Conservation (phyloP, 257 asterid genomes). For the Nicotiana benthamiana region DNA sequence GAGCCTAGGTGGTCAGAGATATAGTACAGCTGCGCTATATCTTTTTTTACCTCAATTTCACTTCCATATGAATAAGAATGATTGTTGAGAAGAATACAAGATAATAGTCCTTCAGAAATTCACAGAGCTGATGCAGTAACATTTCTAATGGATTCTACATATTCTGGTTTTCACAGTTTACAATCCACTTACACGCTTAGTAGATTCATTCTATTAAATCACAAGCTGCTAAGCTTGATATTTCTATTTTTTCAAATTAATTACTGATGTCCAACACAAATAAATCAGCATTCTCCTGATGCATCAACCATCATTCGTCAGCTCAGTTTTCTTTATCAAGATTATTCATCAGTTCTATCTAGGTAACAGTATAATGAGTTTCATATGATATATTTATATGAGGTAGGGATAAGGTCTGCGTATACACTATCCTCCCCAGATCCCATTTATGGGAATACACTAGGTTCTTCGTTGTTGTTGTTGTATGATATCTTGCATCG, state of each 20-base stretch:
- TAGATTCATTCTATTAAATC: not conserved
- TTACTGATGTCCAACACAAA: not conserved
- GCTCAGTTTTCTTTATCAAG: not conserved
- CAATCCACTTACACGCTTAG: not conserved
- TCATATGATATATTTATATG: not conserved
- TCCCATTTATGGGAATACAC: too few relatives aligned
- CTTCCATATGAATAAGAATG: not conserved
- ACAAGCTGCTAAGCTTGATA: slow-evolving; percentile 2
- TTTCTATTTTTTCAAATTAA: not conserved
- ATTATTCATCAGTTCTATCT: not conserved
- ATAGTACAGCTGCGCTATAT: not conserved
- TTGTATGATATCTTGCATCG: not conserved
- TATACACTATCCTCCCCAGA: too few relatives aligned
- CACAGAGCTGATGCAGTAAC: not conserved
- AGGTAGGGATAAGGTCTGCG: too few relatives aligned
- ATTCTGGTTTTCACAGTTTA: not conserved
- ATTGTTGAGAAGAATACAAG: not conserved
- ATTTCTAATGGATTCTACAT: not conserved
- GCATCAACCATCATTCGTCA: not conserved
- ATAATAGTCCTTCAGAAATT: not conserved
- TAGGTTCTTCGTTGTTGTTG: too few relatives aligned
- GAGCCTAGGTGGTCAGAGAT: not conserved
- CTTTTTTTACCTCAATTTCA: not conserved
- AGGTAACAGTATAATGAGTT: not conserved
- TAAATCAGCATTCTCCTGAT: not conserved